Evolutionary conservation across 176 grass and related monocot genomes (phyloP).

Genomic region (Metroxylon sagu): DNA sequence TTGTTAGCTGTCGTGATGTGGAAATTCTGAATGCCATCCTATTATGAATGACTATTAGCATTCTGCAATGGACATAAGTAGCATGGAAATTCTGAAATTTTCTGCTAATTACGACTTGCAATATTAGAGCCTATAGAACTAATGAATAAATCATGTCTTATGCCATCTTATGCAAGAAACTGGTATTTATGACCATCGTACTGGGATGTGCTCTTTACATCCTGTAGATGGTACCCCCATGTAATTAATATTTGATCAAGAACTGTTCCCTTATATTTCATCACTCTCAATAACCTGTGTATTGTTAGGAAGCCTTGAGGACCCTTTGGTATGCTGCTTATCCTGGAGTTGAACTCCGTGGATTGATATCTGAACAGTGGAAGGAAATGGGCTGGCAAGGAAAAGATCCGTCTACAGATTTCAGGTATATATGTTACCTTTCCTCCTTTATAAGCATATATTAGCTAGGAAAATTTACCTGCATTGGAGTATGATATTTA

Average conservation of each 20-base stretch:
- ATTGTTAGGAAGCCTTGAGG: slow-evolving; percentile 67
- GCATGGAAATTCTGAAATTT: too few relatives aligned
- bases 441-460: neutral
- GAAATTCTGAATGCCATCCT: too few relatives aligned
- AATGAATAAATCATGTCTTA: too few relatives aligned
- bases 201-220: too few relatives aligned
- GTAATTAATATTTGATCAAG: slow-evolving; percentile 2
- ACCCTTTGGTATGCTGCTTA: slow-evolving; percentile 74
- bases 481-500: neutral
- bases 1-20: too few relatives aligned
- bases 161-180: too few relatives aligned
- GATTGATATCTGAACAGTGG: slow-evolving; percentile 88
- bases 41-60: too few relatives aligned
- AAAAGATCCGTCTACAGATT: slow-evolving; percentile 96
- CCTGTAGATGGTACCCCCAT: neutral
- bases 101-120: too few relatives aligned
- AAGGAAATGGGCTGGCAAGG: slow-evolving; percentile 99
- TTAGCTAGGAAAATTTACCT: too few relatives aligned
- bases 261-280: slow-evolving; percentile 13
- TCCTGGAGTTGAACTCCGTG: slow-evolving; percentile 68
- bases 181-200: too few relatives aligned
- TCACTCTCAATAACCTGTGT: slow-evolving; percentile 6
- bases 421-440: slow-evolving; percentile 39
- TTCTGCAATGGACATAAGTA: too few relatives aligned
- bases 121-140: too few relatives aligned